phyloP scores from a whole-genome alignment of 768 basidiomycete species.

The Mrakia gelida region DNA sequence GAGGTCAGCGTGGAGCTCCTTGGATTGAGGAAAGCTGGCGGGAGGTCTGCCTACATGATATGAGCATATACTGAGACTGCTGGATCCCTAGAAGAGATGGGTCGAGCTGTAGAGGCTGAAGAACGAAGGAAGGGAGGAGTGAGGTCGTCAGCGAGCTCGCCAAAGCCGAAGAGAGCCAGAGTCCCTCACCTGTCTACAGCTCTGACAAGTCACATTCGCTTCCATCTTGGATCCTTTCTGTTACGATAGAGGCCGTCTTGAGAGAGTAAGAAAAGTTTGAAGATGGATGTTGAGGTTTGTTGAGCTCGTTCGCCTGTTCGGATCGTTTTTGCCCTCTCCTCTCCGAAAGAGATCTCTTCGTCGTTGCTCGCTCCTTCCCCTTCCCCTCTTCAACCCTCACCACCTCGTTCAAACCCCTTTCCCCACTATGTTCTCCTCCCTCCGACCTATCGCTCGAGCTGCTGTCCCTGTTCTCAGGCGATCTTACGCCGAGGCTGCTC shows the following conservation, averaged over 20 bases:
- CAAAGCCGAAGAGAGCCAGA: too few species aligned
- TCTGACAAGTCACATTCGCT: conserved; percentile 20
- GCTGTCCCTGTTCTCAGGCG: conserved; percentile 55
- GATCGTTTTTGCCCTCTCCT: neutral
- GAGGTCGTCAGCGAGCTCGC: neutral
- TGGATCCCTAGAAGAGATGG: conserved; percentile 10
- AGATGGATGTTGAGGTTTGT: neutral
- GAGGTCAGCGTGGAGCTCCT: neutral
- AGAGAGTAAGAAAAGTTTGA: neutral
- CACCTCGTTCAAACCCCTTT: neutral
- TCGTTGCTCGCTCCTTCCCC: neutral
- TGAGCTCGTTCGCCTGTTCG: neutral
- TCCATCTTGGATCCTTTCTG: neutral
- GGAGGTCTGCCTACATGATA: neutral
- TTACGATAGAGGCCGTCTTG: neutral
- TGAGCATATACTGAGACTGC: conserved; percentile 26
- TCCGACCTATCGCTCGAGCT: conserved; percentile 24
- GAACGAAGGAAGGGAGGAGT: neutral
- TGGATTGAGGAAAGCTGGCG: neutral
- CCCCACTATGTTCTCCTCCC: conserved; percentile 17
- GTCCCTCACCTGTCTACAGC: conserved; percentile 23
- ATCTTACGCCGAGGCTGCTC: conserved; percentile 82
- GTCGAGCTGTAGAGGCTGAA: conserved; percentile 23
- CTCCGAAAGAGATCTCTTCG: neutral
- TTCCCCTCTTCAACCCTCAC: neutral